These are phyloP conservation scores for Elongisporangium undulatum DNA, from an alignment of 352 stramenopile species.

Conservation along the genomic window DNA sequence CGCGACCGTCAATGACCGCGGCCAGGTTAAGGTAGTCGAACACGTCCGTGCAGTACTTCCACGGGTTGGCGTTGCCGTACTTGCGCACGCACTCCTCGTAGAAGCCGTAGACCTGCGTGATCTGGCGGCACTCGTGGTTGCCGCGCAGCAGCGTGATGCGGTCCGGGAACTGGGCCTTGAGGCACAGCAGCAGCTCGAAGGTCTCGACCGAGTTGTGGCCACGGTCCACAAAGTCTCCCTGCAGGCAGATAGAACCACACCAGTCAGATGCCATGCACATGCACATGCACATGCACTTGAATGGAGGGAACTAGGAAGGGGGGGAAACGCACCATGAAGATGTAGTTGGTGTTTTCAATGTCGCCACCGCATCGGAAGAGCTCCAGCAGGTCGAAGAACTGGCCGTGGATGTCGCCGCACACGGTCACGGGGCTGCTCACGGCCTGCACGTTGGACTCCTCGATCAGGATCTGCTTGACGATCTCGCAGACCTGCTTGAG, in stretches of 20 bases:
- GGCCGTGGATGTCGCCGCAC: slow-evolving; percentile 87
- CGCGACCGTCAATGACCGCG: slow-evolving; percentile 90
- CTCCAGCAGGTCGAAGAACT: slow-evolving; percentile 89
- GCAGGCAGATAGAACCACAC: background rate
- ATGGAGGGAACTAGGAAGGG: no score
- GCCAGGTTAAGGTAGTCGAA: slow-evolving; percentile 96
- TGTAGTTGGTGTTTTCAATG: slow-evolving; percentile 85
- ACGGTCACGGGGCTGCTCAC: slow-evolving; percentile 88
- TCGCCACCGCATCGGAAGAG: slow-evolving; percentile 86
- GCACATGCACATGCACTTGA: no score
- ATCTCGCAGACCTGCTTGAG: slow-evolving; percentile 89
- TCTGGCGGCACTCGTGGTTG: slow-evolving; percentile 93
- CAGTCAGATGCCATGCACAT: background rate
- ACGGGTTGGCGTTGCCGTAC: slow-evolving; percentile 95
- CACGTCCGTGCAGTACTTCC: slow-evolving; percentile 95
- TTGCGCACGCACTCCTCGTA: slow-evolving; percentile 97
- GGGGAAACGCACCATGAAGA: slow-evolving; percentile 75
- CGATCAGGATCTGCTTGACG: slow-evolving; percentile 89
- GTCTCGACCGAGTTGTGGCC: slow-evolving; percentile 90
- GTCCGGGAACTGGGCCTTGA: slow-evolving; percentile 86
- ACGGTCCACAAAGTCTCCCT: slow-evolving; percentile 90
- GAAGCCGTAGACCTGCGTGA: slow-evolving; percentile 97
- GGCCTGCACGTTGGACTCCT: slow-evolving; percentile 90
- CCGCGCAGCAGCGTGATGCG: slow-evolving; percentile 85
- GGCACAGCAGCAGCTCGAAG: slow-evolving; percentile 84